Evolutionary conservation across 2,329 filamentous ascomycete species (phyloP), one percentile per base, ranked within the genome.

Genomic region (Pseudogymnoascus sp.): DNA sequence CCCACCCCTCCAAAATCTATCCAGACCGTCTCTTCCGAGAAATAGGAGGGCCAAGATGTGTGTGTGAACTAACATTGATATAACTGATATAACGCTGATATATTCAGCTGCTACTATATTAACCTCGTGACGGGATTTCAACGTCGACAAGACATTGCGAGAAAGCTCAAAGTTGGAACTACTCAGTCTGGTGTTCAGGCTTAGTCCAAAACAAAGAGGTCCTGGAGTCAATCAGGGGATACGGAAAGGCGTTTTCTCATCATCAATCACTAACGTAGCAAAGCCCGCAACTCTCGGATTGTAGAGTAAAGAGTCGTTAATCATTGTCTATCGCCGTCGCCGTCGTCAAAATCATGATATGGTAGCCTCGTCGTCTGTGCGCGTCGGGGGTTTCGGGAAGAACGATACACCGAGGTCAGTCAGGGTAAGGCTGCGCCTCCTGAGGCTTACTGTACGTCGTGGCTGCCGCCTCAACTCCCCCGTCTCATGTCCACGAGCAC

Each of bases 371-470:
- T 19, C 28, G 10, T 16, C 34, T 21, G 13, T 57, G 51, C 2
- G 34, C 10, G 25, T 34, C 28, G 11, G 28, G 21, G 51, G 28
- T 13, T 13, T 34, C 51, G 11, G 51, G 51, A 57, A 57, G 16
- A 34, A 57, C 19, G 25, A 34, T 57, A 13, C 28, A 34, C 51
- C 51, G 51, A 57, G 51, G 14, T 57, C 28, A 31, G 28, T 34
- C 48, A 57, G 23, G 13, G 51, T 57, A 57, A 57, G 51, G 51
- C 51, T 57, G 51, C 51, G 51, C 51, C 51, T 57, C 51, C 51
- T 57, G 51, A 57, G 10, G 51, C 51, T 57, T 57, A 57, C 37
- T 16, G 6, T 39, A 39, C 51, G 19, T 57, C 3, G 51, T 31
- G 8, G 25, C 51, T 57, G 51, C 25, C n/a, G 10, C 51, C 28